phyloP scores from a whole-genome alignment of 345 rosid genomes.

The Gossypium australe region DNA sequence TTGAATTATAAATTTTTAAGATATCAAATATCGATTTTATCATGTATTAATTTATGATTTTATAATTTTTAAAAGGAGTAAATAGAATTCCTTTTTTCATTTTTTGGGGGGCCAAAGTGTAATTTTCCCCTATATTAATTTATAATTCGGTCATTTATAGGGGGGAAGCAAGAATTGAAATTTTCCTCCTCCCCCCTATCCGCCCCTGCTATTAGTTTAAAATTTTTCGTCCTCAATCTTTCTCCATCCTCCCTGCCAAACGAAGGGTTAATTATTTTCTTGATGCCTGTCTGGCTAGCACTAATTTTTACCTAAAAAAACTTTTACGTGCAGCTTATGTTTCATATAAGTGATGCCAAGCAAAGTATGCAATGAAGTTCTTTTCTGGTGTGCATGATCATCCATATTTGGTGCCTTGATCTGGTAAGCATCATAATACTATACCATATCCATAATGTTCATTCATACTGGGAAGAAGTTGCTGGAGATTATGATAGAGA shows the following conservation, averaged over 20 bases:
- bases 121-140: too few species aligned
- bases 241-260: not conserved
- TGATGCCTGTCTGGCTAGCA: not conserved
- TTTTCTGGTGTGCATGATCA: constrained; percentile 21
- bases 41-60: too few species aligned
- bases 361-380: constrained; percentile 23
- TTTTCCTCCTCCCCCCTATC: too few species aligned
- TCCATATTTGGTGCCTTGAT: not conserved
- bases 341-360: constrained; percentile 49
- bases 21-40: too few species aligned
- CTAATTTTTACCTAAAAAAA: not conserved
- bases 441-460: not conserved
- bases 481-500: not conserved
- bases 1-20: too few species aligned
- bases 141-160: too few species aligned
- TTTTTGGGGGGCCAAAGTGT: too few species aligned
- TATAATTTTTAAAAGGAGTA: too few species aligned
- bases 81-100: too few species aligned
- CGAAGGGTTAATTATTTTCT: not conserved
- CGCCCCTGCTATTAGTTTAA: not conserved
- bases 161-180: too few species aligned
- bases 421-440: not conserved
- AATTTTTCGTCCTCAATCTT: not conserved
- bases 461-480: not conserved
- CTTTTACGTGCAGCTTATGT: constrained; percentile 56